Evolutionary conservation across 225 moss, liverwort and hornwort genomes (phyloP), one percentile per base, ranked within the genome.

Genomic region (Polytrichum commune): DNA sequence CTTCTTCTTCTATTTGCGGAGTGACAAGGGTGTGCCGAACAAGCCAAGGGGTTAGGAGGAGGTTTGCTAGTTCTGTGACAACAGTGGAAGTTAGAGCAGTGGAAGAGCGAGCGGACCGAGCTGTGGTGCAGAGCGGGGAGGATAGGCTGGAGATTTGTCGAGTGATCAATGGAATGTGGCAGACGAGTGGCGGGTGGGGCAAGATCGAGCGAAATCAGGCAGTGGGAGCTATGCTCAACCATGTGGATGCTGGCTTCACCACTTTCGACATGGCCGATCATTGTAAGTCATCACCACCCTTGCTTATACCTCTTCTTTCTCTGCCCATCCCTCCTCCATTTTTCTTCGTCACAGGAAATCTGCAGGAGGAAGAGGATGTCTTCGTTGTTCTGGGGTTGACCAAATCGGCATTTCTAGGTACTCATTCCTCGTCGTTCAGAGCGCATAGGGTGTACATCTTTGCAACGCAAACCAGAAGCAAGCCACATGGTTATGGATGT

Each of bases 201-300:
- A 84, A 77, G 75, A 91, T 97, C 66, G 94, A 94, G 20, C 80
- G 70, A 46, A 79, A 69, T 54, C 76, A 80, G 35, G 97, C 97
- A 26, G 90, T 97, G 19, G 82, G 82, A 62, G 92, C 97, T 65
- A 97, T 97, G 97, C 72, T 94, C 27, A 86, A 79, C 73, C 71
- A 92, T 58, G 73, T 88, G 24, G 88, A 91, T 67, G 79, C 92
- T 5, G 94, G 94, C 7, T 91, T 97, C 74, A 84, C 91, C 19
- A 97, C 97, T 32, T 97, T 97, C 77, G 97, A 97, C 80, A 94
- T 97, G 97, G 92, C 94, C 64, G 97, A 94, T 63, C 86, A 87
- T 73, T 97, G 96, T 97, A 87, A 81, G 91, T 53, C 55, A 55
- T 29, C 46, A 46, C 46, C 16, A 46, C 46, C 16, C 38, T 38